phyloP scores from a whole-genome alignment of 2,329 filamentous ascomycete genomes.

The Aspergillus proliferans region DNA sequence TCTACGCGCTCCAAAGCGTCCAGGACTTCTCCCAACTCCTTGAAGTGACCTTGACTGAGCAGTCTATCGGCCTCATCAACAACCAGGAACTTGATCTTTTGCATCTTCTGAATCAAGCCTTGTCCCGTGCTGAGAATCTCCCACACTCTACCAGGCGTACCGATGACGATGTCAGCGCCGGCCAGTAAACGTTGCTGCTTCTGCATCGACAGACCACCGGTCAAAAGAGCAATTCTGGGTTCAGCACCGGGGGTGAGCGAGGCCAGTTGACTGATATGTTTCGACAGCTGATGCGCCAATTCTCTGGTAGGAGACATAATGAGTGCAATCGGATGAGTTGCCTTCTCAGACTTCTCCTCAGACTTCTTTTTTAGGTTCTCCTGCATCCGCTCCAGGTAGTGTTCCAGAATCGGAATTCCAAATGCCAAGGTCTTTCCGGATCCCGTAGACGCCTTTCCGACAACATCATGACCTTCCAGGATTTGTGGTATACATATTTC shows the following conservation, averaged over 20 bases:
- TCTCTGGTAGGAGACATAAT: slow-evolving; percentile 90
- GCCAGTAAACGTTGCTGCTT: slow-evolving; percentile 85
- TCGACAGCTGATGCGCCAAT: slow-evolving; percentile 81
- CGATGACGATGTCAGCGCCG: slow-evolving; percentile 86
- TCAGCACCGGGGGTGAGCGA: slow-evolving; percentile 56
- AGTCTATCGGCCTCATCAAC: slow-evolving; percentile 92
- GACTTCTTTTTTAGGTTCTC: slow-evolving; percentile 30
- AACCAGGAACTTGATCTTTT: slow-evolving; percentile 72
- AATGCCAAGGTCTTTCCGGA: slow-evolving; percentile 96
- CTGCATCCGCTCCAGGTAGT: slow-evolving; percentile 56
- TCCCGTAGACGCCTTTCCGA: slow-evolving; percentile 92
- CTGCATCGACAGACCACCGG: slow-evolving; percentile 85
- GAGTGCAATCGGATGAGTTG: slow-evolving; percentile 59
- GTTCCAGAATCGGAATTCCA: slow-evolving; percentile 84
- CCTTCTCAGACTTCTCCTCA: slow-evolving; percentile 28
- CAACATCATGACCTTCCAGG: slow-evolving; percentile 75
- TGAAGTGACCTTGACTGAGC: slow-evolving; percentile 88
- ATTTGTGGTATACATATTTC: slow-evolving; percentile 72
- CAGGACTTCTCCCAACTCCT: slow-evolving; percentile 85
- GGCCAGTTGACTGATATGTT: slow-evolving; percentile 73
- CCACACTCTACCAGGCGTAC: slow-evolving; percentile 88
- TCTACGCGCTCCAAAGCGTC: slow-evolving; percentile 66
- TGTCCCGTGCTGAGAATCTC: slow-evolving; percentile 77
- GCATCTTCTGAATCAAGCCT: slow-evolving; percentile 63
- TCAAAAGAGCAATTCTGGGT: slow-evolving; percentile 71